Evolutionary conservation across 805 yeast genomes (phyloP).

Genomic region (Wickerhamiella kazuoi): DNA sequence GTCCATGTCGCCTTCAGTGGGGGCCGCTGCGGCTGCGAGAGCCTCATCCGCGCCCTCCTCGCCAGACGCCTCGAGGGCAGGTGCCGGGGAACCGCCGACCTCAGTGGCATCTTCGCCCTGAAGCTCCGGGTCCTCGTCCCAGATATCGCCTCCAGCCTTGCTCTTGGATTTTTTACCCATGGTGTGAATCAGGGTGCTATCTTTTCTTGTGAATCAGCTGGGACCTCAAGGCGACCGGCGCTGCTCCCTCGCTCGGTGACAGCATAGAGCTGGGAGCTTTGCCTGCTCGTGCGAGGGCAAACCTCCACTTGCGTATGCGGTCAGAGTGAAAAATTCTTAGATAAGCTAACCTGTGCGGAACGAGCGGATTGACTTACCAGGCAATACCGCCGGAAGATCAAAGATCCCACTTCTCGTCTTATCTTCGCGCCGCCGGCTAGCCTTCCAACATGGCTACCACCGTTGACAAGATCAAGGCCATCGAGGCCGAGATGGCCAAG

Average conservation of each 20-base stretch:
- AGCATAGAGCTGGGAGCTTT: too few species aligned
- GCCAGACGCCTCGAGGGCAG: slow-evolving; percentile 23
- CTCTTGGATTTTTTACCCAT: slow-evolving; percentile 51
- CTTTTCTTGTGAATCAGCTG: too few species aligned
- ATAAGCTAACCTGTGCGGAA: too few species aligned
- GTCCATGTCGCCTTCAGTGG: slow-evolving; percentile 19
- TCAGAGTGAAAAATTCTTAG: too few species aligned
- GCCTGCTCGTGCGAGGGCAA: too few species aligned
- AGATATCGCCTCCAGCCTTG: slow-evolving; percentile 50
- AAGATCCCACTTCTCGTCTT: too few species aligned
- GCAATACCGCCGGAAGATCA: too few species aligned
- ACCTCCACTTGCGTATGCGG: too few species aligned
- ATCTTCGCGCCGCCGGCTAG: too few species aligned
- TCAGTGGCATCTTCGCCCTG: slow-evolving; percentile 36
- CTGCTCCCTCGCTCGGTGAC: too few species aligned
- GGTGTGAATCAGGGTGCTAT: slow-evolving; percentile 6
- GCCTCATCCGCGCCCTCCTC: slow-evolving; percentile 8
- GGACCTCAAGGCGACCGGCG: too few species aligned
- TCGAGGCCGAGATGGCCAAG: slow-evolving; percentile 94
- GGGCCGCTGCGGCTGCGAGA: slow-evolving; percentile 14
- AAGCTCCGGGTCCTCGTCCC: slow-evolving; percentile 58
- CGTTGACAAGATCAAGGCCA: slow-evolving; percentile 46
- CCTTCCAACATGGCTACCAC: slow-evolving; percentile 38
- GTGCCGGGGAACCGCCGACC: slow-evolving; percentile 24
- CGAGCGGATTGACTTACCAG: too few species aligned